Conservation (phyloP, 208 protist species). For the Leishmania martiniquensis region DNA sequence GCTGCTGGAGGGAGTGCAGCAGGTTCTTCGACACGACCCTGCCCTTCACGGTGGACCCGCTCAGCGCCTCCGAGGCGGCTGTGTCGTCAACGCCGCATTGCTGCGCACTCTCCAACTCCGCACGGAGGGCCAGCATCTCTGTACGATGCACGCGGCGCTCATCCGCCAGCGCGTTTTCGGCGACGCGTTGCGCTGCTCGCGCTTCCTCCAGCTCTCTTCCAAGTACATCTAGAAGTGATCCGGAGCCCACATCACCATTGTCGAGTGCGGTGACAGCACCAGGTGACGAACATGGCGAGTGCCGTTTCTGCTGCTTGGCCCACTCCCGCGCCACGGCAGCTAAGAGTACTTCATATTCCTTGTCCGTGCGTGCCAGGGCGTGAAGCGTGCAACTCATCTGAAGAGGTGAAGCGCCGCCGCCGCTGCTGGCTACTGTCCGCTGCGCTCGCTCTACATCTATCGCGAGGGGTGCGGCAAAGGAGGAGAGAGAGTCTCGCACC, state of each 20-base stretch:
- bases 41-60: constrained; percentile 1
- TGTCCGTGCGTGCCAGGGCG: constrained; percentile 34
- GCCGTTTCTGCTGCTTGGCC: constrained; percentile 5
- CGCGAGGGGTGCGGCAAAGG: constrained; percentile 9
- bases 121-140: constrained; percentile 25
- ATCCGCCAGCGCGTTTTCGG: constrained; percentile 24
- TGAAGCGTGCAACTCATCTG: constrained; percentile 30
- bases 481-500: constrained; percentile 30
- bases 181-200: constrained; percentile 16
- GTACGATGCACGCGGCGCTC: constrained; percentile 16
- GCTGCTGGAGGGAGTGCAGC: constrained; percentile 24
- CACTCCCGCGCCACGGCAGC: constrained; percentile 18
- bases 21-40: constrained; percentile 16
- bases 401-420: constrained; percentile 1
- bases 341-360: constrained; percentile 26
- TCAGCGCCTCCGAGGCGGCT: not conserved
- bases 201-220: constrained; percentile 11
- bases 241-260: not conserved
- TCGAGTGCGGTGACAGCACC: not conserved
- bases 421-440: not conserved
- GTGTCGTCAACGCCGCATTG: not conserved
- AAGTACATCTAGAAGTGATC: not conserved
- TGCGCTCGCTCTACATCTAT: constrained; percentile 9
- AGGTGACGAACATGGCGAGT: not conserved
- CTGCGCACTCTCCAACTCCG: constrained; percentile 27